These are phyloP conservation scores for Boletus sp. DNA, from an alignment of 768 basidiomycete genomes.

Conservation along the genomic window DNA sequence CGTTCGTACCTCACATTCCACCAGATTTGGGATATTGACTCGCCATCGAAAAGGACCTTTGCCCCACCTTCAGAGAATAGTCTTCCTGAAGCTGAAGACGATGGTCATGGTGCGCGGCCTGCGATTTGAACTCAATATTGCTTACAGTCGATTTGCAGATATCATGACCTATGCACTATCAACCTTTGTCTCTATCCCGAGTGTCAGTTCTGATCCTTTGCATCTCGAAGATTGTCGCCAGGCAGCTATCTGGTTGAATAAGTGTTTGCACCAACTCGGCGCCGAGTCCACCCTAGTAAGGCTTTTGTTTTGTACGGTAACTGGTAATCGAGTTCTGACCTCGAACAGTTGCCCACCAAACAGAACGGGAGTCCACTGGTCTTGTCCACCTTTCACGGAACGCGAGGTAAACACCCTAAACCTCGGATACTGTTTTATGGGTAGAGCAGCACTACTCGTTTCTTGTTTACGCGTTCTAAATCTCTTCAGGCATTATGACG, in stretches of 20 bases:
- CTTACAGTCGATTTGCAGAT: slow-evolving; percentile 40
- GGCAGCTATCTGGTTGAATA: slow-evolving; percentile 89
- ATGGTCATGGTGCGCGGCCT: slow-evolving; percentile 20
- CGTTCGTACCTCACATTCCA: neutral
- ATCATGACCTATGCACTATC: slow-evolving; percentile 76
- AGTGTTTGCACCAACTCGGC: slow-evolving; percentile 84
- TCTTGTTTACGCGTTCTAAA: neutral
- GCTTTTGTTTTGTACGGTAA: neutral
- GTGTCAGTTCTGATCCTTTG: slow-evolving; percentile 66
- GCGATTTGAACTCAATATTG: neutral
- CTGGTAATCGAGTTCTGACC: neutral
- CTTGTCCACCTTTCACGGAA: slow-evolving; percentile 80
- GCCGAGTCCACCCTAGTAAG: slow-evolving; percentile 75
- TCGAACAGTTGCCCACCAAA: slow-evolving; percentile 65
- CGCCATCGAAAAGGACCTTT: slow-evolving; percentile 13
- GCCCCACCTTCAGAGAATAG: neutral
- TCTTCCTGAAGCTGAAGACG: slow-evolving; percentile 13
- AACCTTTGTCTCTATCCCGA: slow-evolving; percentile 85
- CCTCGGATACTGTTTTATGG: slow-evolving; percentile 91
- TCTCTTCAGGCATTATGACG: slow-evolving; percentile 82
- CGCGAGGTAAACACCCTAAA: slow-evolving; percentile 53
- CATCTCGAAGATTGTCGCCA: slow-evolving; percentile 90
- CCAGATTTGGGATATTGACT: slow-evolving; percentile 56
- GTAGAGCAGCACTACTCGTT: slow-evolving; percentile 34
- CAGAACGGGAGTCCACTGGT: slow-evolving; percentile 85